These are phyloP conservation scores for Astrephomene gubernaculifera DNA, from an alignment of 139 green algal genomes.

Conservation along the genomic window DNA sequence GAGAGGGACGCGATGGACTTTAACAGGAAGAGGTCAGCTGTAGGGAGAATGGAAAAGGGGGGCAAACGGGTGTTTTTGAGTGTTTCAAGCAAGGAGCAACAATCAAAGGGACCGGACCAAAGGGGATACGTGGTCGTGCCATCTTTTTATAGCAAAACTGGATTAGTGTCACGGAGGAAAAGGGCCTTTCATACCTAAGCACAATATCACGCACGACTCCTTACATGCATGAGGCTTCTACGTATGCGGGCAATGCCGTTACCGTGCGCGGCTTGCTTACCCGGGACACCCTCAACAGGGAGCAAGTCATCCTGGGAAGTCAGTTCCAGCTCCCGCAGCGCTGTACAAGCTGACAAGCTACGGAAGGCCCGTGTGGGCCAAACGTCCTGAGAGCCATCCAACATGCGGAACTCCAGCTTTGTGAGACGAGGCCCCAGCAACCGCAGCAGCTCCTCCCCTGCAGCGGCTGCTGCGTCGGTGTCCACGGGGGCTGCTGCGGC, in stretches of 20 bases:
- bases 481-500: not conserved
- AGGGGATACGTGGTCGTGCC: not conserved
- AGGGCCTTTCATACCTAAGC: not conserved
- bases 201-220: no score
- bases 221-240: no score
- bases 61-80: not conserved
- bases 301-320: not conserved
- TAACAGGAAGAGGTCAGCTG: not conserved
- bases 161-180: not conserved
- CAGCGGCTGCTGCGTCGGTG: not conserved
- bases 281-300: no score
- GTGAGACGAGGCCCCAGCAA: not conserved
- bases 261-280: not conserved
- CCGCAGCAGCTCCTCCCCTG: not conserved
- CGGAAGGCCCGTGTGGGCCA: not conserved
- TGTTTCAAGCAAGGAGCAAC: not conserved
- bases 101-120: not conserved
- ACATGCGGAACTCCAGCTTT: not conserved
- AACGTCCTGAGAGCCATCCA: not conserved
- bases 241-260: no score
- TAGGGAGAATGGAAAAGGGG: no score
- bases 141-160: no score
- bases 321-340: not conserved
- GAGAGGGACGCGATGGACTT: not conserved
- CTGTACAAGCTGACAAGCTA: not conserved